Evolutionary conservation across 2,329 filamentous ascomycete genomes (phyloP).

Genomic region (Diplodia scrobiculata): DNA sequence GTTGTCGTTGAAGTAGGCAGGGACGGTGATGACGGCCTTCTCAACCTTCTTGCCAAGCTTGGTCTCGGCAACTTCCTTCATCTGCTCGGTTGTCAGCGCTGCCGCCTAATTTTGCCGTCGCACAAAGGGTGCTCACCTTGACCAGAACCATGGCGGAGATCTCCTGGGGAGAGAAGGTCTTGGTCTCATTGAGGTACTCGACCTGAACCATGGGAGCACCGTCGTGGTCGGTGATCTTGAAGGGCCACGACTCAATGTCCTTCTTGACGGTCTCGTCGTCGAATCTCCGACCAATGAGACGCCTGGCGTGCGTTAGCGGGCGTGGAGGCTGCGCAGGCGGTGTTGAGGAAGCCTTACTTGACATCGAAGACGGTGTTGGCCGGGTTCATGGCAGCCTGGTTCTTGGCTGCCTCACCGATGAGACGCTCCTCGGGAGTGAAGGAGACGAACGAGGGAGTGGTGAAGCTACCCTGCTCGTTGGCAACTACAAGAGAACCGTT

Average conservation of each 20-base stretch:
- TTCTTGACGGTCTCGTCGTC: slow-evolving; percentile 98
- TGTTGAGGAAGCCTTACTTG: slow-evolving; percentile 64
- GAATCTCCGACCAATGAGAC: slow-evolving; percentile 93
- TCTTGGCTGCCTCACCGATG: slow-evolving; percentile 99
- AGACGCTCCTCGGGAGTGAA: slow-evolving; percentile 99
- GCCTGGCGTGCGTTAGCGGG: slow-evolving; percentile 60
- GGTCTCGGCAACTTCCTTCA: slow-evolving; percentile 98
- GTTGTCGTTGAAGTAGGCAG: slow-evolving; percentile 99
- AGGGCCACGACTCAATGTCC: slow-evolving; percentile 98
- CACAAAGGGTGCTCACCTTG: slow-evolving; percentile 67
- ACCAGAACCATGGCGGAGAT: slow-evolving; percentile 98
- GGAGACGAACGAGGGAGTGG: slow-evolving; percentile 97
- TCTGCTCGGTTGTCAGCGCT: slow-evolving; percentile 58
- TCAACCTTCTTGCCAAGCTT: slow-evolving; percentile 99
- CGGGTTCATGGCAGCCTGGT: slow-evolving; percentile 99
- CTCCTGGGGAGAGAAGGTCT: slow-evolving; percentile 97
- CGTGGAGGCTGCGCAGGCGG: background rate
- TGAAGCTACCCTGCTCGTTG: slow-evolving; percentile 99
- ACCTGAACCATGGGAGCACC: slow-evolving; percentile 92
- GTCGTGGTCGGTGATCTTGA: slow-evolving; percentile 91
- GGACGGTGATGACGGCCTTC: slow-evolving; percentile 98
- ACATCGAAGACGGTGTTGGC: slow-evolving; percentile 98
- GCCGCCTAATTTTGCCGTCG: slow-evolving; percentile 12
- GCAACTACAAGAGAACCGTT: slow-evolving; percentile 62
- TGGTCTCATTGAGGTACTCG: slow-evolving; percentile 90